Evolutionary conservation across 2,329 filamentous ascomycete genomes (phyloP).

Genomic region (Neofusicoccum parvum): DNA sequence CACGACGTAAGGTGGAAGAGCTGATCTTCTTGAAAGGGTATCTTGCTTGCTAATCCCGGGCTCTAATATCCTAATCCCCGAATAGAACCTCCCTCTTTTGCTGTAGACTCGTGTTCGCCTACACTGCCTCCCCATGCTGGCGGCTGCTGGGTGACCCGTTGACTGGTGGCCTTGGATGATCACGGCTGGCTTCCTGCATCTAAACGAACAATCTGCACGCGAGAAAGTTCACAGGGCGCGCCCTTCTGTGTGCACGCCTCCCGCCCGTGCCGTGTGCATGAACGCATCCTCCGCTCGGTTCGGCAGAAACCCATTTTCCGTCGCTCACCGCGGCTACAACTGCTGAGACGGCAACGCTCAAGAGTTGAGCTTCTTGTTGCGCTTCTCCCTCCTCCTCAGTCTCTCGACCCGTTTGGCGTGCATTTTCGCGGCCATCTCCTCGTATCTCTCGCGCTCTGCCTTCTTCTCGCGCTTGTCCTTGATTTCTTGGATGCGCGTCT

Average conservation of each 20-base stretch:
- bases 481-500: slow-evolving; percentile 77
- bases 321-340: background rate
- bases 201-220: background rate
- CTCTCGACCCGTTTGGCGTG: slow-evolving; percentile 92
- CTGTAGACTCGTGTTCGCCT: background rate
- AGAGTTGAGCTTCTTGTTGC: slow-evolving; percentile 73
- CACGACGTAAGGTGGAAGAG: background rate
- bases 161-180: background rate
- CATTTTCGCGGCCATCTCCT: slow-evolving; percentile 97
- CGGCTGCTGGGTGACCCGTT: background rate
- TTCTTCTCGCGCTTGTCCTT: slow-evolving; percentile 85
- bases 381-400: slow-evolving; percentile 92
- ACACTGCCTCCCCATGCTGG: slow-evolving; percentile 7
- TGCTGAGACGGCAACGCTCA: slow-evolving; percentile 29
- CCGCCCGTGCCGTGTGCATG: background rate
- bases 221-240: background rate
- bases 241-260: background rate
- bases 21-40: slow-evolving; percentile 7
- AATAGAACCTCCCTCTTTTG: background rate
- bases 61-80: background rate
- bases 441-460: slow-evolving; percentile 89
- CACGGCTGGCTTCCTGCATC: background rate
- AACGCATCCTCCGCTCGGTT: background rate
- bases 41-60: background rate
- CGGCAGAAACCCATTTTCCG: background rate